A percentile compares a stretch with the other conserved stretches of the same genome.
Evolutionary conservation across 163 green algal genomes (phyloP).

Genomic region (Chloroidium sp.): DNA sequence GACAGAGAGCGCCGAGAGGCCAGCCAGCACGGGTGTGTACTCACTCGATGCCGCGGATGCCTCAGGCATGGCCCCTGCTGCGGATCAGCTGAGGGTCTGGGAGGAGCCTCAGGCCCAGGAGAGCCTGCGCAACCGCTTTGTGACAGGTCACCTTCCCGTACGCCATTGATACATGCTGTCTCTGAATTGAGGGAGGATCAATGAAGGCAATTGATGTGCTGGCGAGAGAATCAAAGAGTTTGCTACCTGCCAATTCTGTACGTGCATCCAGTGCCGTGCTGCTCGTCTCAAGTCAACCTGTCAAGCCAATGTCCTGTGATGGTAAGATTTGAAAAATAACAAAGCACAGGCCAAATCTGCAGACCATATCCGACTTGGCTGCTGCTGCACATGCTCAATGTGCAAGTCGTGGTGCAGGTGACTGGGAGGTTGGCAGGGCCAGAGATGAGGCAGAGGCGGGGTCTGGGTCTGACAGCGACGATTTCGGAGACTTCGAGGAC

Average conservation of each 20-base stretch:
- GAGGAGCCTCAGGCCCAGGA: constrained; percentile 32
- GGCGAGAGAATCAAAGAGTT: too few relatives aligned
- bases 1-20: not conserved
- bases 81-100: constrained; percentile 28
- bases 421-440: constrained; percentile 63
- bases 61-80: constrained; percentile 12
- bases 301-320: too few relatives aligned
- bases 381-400: not conserved
- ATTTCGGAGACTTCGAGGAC: constrained; percentile 93
- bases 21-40: not conserved
- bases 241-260: too few relatives aligned
- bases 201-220: too few relatives aligned
- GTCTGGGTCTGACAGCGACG: constrained; percentile 27
- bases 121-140: constrained; percentile 80
- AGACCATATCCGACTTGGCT: not conserved
- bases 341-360: too few relatives aligned
- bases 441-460: constrained; percentile 27
- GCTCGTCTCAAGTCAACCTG: too few relatives aligned
- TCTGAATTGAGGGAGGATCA: too few relatives aligned
- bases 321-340: too few relatives aligned
- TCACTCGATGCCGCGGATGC: constrained; percentile 22
- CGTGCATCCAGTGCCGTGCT: too few relatives aligned
- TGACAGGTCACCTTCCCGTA: constrained; percentile 46
- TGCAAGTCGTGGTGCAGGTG: constrained; percentile 27
- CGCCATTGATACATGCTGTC: too few relatives aligned